These are phyloP conservation scores for Tolypocladium paradoxum DNA, from an alignment of 2,329 filamentous ascomycete genomes.

Conservation along the genomic window DNA sequence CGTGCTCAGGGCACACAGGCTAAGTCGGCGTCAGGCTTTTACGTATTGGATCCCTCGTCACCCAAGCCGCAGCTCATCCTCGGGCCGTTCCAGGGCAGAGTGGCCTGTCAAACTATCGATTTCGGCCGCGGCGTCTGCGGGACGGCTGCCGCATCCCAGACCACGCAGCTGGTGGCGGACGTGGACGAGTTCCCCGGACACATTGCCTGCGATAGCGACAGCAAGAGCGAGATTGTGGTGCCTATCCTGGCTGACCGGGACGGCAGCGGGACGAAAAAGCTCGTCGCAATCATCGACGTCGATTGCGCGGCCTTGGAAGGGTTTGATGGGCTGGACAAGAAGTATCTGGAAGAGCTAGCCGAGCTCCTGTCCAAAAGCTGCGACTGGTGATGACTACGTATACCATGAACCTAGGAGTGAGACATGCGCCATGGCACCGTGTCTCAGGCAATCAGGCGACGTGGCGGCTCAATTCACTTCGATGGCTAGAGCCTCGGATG, in stretches of 20 bases:
- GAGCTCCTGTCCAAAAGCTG: constrained; percentile 47
- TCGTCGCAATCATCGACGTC: constrained; percentile 69
- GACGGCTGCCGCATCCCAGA: constrained; percentile 46
- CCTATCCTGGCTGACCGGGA: constrained; percentile 42
- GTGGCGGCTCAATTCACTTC: neutral
- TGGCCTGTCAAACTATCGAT: constrained; percentile 67
- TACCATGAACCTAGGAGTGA: too few relatives aligned
- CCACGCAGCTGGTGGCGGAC: constrained; percentile 58
- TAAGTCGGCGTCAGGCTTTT: constrained; percentile 48
- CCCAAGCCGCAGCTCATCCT: constrained; percentile 51
- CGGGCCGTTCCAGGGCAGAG: constrained; percentile 70
- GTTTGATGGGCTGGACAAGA: constrained; percentile 58
- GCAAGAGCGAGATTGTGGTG: constrained; percentile 72
- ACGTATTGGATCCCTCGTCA: constrained; percentile 47
- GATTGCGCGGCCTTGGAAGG: constrained; percentile 60
- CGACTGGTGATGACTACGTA: constrained; percentile 53
- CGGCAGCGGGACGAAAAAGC: constrained; percentile 24
- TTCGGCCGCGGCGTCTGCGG: constrained; percentile 71
- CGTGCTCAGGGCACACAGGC: neutral
- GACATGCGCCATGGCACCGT: neutral
- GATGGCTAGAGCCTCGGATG: neutral
- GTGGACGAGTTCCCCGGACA: constrained; percentile 69
- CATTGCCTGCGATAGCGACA: constrained; percentile 70
- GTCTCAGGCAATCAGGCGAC: neutral
- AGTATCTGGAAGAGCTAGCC: constrained; percentile 56